Evolutionary conservation across 2,329 filamentous ascomycete species (phyloP), one percentile per base, ranked within the genome.

Genomic region (Ophiocordyceps camponoti-leonardi): DNA sequence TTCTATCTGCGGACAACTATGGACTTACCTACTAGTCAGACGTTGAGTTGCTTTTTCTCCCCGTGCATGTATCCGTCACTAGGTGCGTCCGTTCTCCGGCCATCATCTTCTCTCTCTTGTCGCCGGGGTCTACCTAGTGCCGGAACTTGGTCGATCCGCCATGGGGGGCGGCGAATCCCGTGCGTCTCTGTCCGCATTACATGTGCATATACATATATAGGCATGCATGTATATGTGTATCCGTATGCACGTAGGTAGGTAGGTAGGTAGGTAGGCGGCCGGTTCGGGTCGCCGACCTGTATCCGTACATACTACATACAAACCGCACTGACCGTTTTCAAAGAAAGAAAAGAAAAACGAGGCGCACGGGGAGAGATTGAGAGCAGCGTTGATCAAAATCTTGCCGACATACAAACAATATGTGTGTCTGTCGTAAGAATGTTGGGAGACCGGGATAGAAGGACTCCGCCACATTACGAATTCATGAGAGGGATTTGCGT

Each of bases 361-460:
- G n/a, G n/a, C n/a, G n/a, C n/a, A 10, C 33, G n/a, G 33, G 16
- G 33, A 41, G 40, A 45, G 20, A 43, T 43, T 46, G 45, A 43
- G 41, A 43, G 33, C 31, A 40, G 41, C 41, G 41, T 31, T 39
- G 45, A 43, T 46, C 45, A 46, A 46, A n/a, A n/a, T n/a, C n/a
- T n/a, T n/a, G n/a, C n/a, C n/a, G n/a, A n/a, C n/a, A n/a, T n/a
- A n/a, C n/a, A n/a, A n/a, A n/a, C n/a, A n/a, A n/a, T n/a, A n/a
- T n/a, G n/a, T n/a, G n/a, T n/a, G n/a, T n/a, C n/a, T n/a, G n/a
- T n/a, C n/a, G n/a, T n/a, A n/a, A n/a, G 31, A 33, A 11, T 4
- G 13, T 33, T 13, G 31, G 31, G 33, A 18, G 23, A 42, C 44
- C 26, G 44, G 28, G 33, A 7, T 6, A 18, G n/a, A n/a, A n/a